Evolutionary conservation across 257 asterid species (phyloP).

Genomic region (Scutellaria barbata): DNA sequence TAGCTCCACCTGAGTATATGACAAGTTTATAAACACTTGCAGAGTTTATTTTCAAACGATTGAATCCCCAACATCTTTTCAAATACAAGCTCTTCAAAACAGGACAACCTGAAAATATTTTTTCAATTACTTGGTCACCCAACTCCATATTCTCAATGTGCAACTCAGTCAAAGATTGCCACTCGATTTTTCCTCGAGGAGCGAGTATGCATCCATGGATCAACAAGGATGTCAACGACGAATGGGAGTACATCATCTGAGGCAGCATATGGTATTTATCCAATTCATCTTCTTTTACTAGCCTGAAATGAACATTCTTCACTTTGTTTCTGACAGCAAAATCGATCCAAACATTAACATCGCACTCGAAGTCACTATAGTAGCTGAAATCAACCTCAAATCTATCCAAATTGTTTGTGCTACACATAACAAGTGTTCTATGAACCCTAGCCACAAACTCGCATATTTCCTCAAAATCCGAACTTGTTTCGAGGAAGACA

Average conservation of each 20-base stretch:
- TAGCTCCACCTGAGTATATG: too few species aligned
- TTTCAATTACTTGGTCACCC: neutral
- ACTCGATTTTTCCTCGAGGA: neutral
- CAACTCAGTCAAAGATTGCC: conserved; percentile 21
- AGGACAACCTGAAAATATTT: conserved; percentile 26
- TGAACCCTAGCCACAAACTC: conserved; percentile 14
- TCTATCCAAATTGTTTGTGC: neutral
- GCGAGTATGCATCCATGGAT: neutral
- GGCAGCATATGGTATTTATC: neutral
- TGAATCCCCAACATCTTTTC: neutral
- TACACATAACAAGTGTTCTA: neutral
- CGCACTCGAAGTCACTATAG: neutral
- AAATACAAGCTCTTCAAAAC: neutral
- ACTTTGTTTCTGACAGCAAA: conserved; percentile 23
- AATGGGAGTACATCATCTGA: neutral
- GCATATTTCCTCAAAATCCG: too few species aligned
- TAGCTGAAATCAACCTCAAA: neutral
- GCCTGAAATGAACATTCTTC: neutral
- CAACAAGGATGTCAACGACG: conserved; percentile 3
- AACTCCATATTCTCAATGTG: neutral
- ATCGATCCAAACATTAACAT: conserved; percentile 26
- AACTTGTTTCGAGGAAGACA: neutral
- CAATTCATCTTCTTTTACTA: too few species aligned
- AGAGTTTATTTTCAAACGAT: neutral
- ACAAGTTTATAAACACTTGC: neutral